Evolutionary conservation across 2,329 filamentous ascomycete species (phyloP), one percentile per base, ranked within the genome.

Genomic region (Alternaria rosae): DNA sequence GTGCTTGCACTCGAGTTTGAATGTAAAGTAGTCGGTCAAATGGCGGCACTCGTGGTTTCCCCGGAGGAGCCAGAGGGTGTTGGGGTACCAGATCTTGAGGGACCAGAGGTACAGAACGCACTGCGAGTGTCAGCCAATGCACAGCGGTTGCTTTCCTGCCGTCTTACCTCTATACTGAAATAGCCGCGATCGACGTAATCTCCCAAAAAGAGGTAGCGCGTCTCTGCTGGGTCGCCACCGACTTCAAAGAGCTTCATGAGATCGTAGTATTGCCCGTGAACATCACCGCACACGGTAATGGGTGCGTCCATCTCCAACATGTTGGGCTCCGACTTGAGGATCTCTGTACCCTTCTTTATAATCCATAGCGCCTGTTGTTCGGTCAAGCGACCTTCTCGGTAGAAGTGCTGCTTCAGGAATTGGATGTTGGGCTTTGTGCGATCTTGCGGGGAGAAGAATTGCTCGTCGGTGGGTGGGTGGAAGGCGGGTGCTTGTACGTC

Each of bases 231-330:
- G 80, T 99, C 95, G 68, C 95, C 95, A 70, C 95, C 95, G 54
- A 99, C 95, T 82, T 99, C 95, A 76, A 99, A 99, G 32, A 99
- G 87, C 85, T 99, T 99, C 95, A 99, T 99, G 78, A 99, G 83
- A 81, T 99, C 95, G 81, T 97, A 99, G 84, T 98, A 99, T 83
- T 99, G 95, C 70, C 95, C 95, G 81, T 99, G 95, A 57, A 99
- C 94, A 77, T 99, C 95, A 78, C 95, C 95, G 76, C 95, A 99
- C 53, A 99, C 95, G 10, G 95, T 99, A 78, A 99, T 99, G 64
- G 95, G 95, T 42, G 95, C 95, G 81, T 99, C 95, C 95, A 99
- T 99, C 85, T 99, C 95, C 70, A 99, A 86, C 68, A 99, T 85
- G 81, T 98, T 99, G 68, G 95, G 94, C 83, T 99, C 95, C 65